Evolutionary conservation across 331 rosid genomes (phyloP), one percentile per base, ranked within the genome.

Genomic region (Dryas integrifolia): DNA sequence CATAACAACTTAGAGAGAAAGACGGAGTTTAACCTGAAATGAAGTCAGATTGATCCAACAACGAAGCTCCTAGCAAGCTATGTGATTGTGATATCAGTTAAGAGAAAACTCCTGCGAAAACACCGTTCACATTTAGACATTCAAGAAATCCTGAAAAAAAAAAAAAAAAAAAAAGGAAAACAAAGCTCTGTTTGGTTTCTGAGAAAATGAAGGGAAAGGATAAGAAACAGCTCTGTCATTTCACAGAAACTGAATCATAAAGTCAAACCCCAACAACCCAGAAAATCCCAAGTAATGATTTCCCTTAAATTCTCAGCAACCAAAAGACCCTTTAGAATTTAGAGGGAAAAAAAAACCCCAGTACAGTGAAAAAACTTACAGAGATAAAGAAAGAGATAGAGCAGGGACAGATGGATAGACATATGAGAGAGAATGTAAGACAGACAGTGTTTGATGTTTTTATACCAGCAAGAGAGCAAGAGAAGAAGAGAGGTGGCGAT

Each of bases 251-350:
- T 6, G 78, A 72, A 67, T 74, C 67, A 83, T 21, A 70, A 71
- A 71, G 46, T 15, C 40, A 35, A 71, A 67, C 56, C 15, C 51
- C 67, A 76, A 60, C 71, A 40, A 69, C 78, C 83, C 79, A 76
- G 72, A 18, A 82, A 51, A 76, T 69, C 62, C 48, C 45, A 58
- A 73, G 59, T 63, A 45, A 77, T 59, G 69, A 58, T 60, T 80
- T 67, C 82, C 85, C 80, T 72, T 47, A 45, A 7, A 70, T 60
- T 76, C 78, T 51, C 70, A 77, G 80, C 74, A 80, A 86, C 80
- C 81, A 71, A 79, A 70, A 58, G 67, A 74, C 64, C 85, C 83
- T 35, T 18, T 48, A 12, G 48, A 59, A 40, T 43, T 39, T 70
- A 57, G 57, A 62, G 18, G 76, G 53, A 46, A n/a, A 18, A 26